Percentiles rank a stretch among this genome's conserved stretches.
phyloP scores from a whole-genome alignment of 148 eudicot species.

The Vaccinium vitisidaea region DNA sequence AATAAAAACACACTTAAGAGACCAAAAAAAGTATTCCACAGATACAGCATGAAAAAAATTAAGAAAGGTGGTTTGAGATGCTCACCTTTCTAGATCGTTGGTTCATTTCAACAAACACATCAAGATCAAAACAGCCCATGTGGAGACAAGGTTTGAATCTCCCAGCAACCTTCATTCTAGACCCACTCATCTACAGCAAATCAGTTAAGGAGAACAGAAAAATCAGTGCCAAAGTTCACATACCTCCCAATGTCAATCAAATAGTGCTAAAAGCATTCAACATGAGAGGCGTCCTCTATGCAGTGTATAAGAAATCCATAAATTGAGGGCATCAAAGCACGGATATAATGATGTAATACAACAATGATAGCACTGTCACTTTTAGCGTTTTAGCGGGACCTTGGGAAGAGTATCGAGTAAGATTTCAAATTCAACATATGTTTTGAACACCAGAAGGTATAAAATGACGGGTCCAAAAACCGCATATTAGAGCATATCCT shows the following conservation, averaged over 20 bases:
- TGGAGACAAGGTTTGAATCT: conserved; percentile 72
- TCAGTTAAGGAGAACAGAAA: background rate
- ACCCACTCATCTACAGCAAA: conserved; percentile 66
- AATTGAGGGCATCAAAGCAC: background rate
- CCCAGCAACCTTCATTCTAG: conserved; percentile 79
- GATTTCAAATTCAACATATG: background rate
- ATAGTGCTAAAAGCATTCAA: background rate
- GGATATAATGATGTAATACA: background rate
- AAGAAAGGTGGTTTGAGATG: background rate
- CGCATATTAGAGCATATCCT: background rate
- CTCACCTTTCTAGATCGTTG: conserved; percentile 78
- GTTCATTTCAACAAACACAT: conserved; percentile 67
- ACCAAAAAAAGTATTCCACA: background rate
- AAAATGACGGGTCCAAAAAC: background rate
- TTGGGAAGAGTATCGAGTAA: background rate
- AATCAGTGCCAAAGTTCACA: background rate
- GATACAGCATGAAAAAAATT: background rate
- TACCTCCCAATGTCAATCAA: background rate
- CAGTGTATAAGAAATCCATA: background rate
- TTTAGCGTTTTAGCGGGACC: background rate
- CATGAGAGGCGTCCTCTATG: background rate
- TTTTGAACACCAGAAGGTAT: background rate
- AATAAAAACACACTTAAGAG: background rate
- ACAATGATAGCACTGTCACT: background rate
- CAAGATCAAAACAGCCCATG: conserved; percentile 85